Conservation (phyloP, 805 yeast species). For the Yamadazyma paraphyllophila region DNA sequence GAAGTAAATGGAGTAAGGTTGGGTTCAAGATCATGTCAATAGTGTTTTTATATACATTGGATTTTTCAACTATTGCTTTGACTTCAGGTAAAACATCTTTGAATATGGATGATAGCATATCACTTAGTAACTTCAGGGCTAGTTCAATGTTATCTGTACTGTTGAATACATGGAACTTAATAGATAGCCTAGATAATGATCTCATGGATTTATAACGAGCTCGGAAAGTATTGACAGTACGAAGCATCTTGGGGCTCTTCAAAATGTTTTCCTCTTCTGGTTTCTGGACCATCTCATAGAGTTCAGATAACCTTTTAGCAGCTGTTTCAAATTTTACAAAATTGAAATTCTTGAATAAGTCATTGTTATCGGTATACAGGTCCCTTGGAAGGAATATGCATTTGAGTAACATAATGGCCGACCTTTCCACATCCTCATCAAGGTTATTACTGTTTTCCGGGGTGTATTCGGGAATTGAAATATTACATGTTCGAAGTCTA, state of each 20-base stretch:
- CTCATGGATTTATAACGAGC: conserved; percentile 1
- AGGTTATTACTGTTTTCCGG: conserved; percentile 8
- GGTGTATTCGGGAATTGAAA: conserved; percentile 7
- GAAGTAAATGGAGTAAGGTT: conserved; percentile 8
- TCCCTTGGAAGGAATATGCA: conserved; percentile 2
- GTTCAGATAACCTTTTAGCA: not conserved
- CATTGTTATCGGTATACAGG: conserved; percentile 1
- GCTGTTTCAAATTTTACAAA: not conserved
- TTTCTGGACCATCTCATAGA: not conserved
- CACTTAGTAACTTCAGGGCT: conserved; percentile 1
- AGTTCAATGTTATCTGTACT: not conserved
- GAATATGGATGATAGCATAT: conserved; percentile 1
- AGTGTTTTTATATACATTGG: not conserved
- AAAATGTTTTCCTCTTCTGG: too few species aligned
- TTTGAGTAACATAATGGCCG: conserved; percentile 4
- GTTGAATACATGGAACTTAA: conserved; percentile 10
- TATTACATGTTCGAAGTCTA: not conserved
- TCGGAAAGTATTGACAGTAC: conserved; percentile 5
- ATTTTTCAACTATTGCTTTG: conserved; percentile 3
- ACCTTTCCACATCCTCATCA: conserved; percentile 6
- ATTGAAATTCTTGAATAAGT: not conserved
- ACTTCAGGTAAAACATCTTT: conserved; percentile 3
- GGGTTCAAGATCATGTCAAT: conserved; percentile 11
- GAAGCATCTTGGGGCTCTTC: not conserved
- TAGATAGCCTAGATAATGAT: conserved; percentile 1